Evolutionary conservation across 73 alveolate genomes (phyloP).

Genomic region (Paramecium tetraurelia): DNA sequence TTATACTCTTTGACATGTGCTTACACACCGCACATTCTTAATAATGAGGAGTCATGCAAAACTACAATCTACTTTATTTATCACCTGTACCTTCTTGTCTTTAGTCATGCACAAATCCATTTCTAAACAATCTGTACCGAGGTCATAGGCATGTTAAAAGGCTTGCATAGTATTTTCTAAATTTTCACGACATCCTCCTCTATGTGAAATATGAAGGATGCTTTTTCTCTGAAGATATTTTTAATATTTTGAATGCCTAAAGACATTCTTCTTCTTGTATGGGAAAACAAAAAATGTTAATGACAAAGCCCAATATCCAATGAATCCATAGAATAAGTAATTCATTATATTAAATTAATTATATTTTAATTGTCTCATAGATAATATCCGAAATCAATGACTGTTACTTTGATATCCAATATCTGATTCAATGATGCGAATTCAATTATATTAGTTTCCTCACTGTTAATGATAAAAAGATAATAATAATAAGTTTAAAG

Average conservation of each 20-base stretch:
- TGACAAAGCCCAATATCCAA: slow-evolving; percentile 9
- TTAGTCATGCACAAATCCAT: slow-evolving; percentile 61
- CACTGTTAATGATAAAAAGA: no score
- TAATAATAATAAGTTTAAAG: no score
- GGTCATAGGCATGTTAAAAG: slow-evolving; percentile 49
- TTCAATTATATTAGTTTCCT: no score
- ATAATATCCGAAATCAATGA: neutral
- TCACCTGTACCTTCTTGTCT: neutral
- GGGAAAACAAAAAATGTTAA: neutral
- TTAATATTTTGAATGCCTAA: neutral
- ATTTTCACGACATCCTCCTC: slow-evolving; percentile 60
- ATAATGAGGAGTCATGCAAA: slow-evolving; percentile 35
- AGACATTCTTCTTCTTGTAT: neutral
- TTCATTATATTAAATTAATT: neutral
- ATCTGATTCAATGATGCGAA: no score
- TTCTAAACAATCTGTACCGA: slow-evolving; percentile 59
- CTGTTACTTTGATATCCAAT: no score
- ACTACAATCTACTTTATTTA: slow-evolving; percentile 10
- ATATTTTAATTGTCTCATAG: no score
- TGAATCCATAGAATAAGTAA: neutral
- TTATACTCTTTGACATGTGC: slow-evolving; percentile 41
- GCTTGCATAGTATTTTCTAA: slow-evolving; percentile 59
- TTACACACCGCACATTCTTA: slow-evolving; percentile 60
- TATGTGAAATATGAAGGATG: slow-evolving; percentile 40
- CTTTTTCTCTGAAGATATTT: neutral